Conservation (phyloP, 129 eudicot species). For the Flaveria bidentis region DNA sequence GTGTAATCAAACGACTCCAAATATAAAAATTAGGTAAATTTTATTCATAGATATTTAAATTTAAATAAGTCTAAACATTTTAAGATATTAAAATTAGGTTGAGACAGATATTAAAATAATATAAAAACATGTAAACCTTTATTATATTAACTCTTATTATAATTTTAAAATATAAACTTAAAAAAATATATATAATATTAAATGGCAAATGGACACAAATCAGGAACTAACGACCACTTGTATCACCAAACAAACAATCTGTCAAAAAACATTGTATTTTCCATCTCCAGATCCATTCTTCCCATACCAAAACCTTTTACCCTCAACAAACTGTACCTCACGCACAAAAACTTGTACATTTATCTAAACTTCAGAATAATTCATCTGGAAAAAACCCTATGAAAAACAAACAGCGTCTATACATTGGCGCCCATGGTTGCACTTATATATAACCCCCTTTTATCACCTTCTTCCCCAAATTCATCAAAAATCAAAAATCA, state of each 20-base stretch:
- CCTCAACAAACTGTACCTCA: background rate
- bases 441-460: slow-evolving; percentile 4
- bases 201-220: background rate
- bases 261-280: slow-evolving; percentile 20
- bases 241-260: slow-evolving; percentile 23
- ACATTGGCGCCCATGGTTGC: slow-evolving; percentile 27
- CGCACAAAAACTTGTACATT: slow-evolving; percentile 5
- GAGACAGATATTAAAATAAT: background rate
- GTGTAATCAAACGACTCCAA: too few relatives aligned
- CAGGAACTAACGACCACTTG: slow-evolving; percentile 25
- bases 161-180: too few relatives aligned
- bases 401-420: slow-evolving; percentile 31
- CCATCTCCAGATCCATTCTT: slow-evolving; percentile 11
- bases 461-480: slow-evolving; percentile 4
- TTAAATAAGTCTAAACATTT: background rate
- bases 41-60: too few relatives aligned
- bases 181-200: too few relatives aligned
- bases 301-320: background rate
- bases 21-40: too few relatives aligned
- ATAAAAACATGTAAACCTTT: too few relatives aligned
- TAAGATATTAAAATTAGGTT: background rate
- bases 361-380: background rate
- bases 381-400: background rate
- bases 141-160: too few relatives aligned
- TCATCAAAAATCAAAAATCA: too few relatives aligned